A percentile compares a stretch with the other conserved stretches of the same genome.
Conservation (phyloP, 1,139 yeast genomes). For the Taiozyma onychis region DNA sequence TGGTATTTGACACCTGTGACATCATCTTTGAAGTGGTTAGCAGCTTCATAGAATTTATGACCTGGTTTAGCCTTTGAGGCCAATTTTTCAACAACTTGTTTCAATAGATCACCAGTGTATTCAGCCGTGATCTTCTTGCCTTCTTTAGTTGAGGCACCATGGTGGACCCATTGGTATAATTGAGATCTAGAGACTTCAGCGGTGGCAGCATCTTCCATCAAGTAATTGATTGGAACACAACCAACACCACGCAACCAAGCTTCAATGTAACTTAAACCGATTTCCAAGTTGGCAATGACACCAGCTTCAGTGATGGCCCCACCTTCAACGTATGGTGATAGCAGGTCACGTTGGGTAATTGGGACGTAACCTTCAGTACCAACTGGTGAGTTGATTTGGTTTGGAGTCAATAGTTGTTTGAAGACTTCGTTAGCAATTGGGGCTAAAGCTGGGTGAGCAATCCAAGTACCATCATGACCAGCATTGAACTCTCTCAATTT, state of each 20-base stretch:
- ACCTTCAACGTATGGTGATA: constrained; percentile 62
- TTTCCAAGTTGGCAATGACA: constrained; percentile 61
- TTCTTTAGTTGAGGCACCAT: constrained; percentile 56
- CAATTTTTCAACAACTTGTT: constrained; percentile 59
- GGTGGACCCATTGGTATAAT: constrained; percentile 82
- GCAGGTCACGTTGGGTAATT: constrained; percentile 61
- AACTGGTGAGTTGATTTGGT: constrained; percentile 50
- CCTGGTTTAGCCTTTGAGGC: constrained; percentile 47
- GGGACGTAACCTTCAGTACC: constrained; percentile 22
- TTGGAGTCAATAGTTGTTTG: constrained; percentile 80
- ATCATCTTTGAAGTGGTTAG: constrained; percentile 58
- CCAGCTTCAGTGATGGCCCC: constrained; percentile 70
- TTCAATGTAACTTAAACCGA: constrained; percentile 74
- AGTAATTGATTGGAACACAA: constrained; percentile 75
- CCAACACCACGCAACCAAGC: constrained; percentile 81
- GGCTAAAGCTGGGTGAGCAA: constrained; percentile 77
- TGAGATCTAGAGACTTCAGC: constrained; percentile 83
- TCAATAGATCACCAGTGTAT: constrained; percentile 48
- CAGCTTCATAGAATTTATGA: constrained; percentile 42
- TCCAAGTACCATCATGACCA: constrained; percentile 83
- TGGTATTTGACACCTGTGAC: constrained; percentile 60
- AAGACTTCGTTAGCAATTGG: constrained; percentile 70
- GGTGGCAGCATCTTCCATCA: constrained; percentile 88
- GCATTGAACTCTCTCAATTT: constrained; percentile 69
- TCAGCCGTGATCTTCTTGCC: constrained; percentile 53